Evolutionary conservation across 2,329 filamentous ascomycete species (phyloP), one percentile per base, ranked within the genome.

Genomic region (Lasiodiplodia sp.): DNA sequence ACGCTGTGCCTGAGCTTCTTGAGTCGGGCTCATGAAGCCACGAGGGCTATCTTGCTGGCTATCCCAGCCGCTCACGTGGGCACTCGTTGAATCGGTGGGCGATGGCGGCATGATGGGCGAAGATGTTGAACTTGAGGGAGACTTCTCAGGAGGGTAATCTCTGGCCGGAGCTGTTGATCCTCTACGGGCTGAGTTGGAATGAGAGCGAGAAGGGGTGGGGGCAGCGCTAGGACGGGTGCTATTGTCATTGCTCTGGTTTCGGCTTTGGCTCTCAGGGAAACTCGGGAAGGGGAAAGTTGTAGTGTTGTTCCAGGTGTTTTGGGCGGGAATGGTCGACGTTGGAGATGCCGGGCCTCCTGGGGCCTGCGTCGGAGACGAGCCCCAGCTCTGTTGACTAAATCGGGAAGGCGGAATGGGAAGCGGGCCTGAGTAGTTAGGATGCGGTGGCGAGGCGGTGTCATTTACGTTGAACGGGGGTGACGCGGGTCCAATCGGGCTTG

Each of bases 1-100:
- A 16, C 60, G 60, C 23, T 51, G 44, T n/a, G 60, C 60, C 25
- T 64, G 60, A n/a, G 60, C 60, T 23, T 64, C 60, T 21, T 64
- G 60, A 7, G 44, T 52, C 3, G 60, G 60, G 21, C 60, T 64
- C 44, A 38, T 64, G 60, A 64, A 64, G 28, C 60, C 60, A 12
- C n/a, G 16, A 11, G 60, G 47, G n/a, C 60, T 64, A 44, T 25
- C 58, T 4, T 63, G 47, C 18, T 37, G 40, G 21, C 40, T n/a
- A n/a, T 11, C 18, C 44, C 44, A 51, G 25, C 58, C 58, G 4
- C 25, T 63, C 28, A 25, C 44, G 21, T 37, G 16, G 8, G 38
- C 58, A 31, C 28, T 38, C 7, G 31, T 64, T 12, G 60, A 52
- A n/a, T 31, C 60, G 14, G 2, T 12, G 12, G 47, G 47, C 14